Conservation (phyloP, 495 filamentous ascomycete species). For the Friedmanniomyces endolithicus region DNA sequence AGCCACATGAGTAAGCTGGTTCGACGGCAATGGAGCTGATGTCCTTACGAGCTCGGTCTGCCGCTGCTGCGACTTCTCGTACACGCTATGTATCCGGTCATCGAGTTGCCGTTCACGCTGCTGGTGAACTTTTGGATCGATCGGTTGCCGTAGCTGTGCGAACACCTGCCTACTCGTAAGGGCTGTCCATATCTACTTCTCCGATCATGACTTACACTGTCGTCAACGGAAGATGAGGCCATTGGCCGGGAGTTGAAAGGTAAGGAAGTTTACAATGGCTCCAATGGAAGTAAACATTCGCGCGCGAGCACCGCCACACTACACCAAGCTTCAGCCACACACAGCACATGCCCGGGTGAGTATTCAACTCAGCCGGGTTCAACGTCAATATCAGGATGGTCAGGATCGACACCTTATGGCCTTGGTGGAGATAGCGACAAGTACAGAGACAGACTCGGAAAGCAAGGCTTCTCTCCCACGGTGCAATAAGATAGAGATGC, state of each 20-base stretch:
- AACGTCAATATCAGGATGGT: too few relatives aligned
- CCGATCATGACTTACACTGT: neutral
- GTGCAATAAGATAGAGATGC: too few relatives aligned
- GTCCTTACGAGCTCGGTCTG: constrained; percentile 42
- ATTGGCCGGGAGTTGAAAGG: neutral
- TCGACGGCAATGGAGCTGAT: neutral
- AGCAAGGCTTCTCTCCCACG: too few relatives aligned
- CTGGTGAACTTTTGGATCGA: constrained; percentile 48
- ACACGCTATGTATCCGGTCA: constrained; percentile 49
- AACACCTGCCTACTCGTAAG: constrained; percentile 40
- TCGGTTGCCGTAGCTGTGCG: constrained; percentile 47
- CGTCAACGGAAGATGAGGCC: neutral
- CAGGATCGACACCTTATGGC: too few relatives aligned
- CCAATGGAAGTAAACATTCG: neutral
- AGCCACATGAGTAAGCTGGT: constrained; percentile 29
- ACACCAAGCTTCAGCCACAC: neutral
- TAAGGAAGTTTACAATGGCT: neutral
- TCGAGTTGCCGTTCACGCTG: constrained; percentile 50
- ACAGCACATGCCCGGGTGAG: too few relatives aligned
- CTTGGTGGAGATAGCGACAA: too few relatives aligned
- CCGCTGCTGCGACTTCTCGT: constrained; percentile 52
- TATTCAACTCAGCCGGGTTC: too few relatives aligned
- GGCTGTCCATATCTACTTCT: neutral
- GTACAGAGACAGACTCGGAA: too few relatives aligned
- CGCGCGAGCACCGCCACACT: neutral